Percentiles rank a stretch among this genome's conserved stretches.
Evolutionary conservation across 208 protist genomes (phyloP).

Genomic region (Wallacemonas rigidus): DNA sequence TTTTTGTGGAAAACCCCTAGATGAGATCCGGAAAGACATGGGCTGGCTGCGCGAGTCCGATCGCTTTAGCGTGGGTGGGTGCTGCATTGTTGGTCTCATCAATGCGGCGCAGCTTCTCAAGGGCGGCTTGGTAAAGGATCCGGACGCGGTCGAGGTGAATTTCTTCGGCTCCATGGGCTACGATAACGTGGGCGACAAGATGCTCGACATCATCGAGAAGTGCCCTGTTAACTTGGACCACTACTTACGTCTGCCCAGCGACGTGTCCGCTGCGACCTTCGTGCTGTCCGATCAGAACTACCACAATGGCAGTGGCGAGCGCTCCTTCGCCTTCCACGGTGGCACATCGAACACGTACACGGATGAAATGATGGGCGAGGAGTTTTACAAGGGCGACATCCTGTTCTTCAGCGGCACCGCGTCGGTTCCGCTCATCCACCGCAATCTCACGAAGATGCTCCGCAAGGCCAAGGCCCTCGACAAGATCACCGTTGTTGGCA

Average conservation of each 20-base stretch:
- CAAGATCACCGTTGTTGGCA: constrained; percentile 29
- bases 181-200: constrained; percentile 18
- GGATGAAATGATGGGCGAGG: constrained; percentile 19
- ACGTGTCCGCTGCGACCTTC: constrained; percentile 4
- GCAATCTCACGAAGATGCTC: constrained; percentile 32
- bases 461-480: constrained; percentile 21
- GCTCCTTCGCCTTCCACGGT: constrained; percentile 29
- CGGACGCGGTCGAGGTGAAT: constrained; percentile 12
- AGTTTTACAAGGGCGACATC: constrained; percentile 37
- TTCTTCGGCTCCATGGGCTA: constrained; percentile 21
- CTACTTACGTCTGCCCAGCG: constrained; percentile 12
- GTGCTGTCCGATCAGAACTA: constrained; percentile 31
- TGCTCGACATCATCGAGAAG: constrained; percentile 26
- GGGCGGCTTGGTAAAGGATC: constrained; percentile 1
- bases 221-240: constrained; percentile 22
- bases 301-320: constrained; percentile 28
- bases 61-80: constrained; percentile 28
- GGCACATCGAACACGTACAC: constrained; percentile 22
- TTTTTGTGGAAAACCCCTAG: constrained; percentile 23
- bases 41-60: constrained; percentile 23
- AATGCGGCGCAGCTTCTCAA: constrained; percentile 28
- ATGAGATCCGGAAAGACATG: constrained; percentile 27
- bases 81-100: constrained; percentile 29
- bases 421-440: constrained; percentile 23
- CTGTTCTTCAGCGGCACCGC: constrained; percentile 32